Conservation (phyloP, 2,329 filamentous ascomycete genomes). For the Nothopassalora personata region DNA sequence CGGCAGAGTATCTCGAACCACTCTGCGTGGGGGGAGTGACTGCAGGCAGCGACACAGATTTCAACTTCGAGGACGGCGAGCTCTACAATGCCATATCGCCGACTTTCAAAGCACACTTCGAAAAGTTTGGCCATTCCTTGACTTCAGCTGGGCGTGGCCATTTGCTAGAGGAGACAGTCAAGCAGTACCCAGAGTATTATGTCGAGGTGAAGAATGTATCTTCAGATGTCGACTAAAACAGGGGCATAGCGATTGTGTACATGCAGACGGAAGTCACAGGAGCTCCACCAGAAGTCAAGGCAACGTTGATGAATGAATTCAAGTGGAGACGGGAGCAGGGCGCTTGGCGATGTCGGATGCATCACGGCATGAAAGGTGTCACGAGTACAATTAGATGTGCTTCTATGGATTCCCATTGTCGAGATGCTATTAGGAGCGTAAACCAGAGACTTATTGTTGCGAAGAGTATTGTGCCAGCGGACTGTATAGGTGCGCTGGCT, state of each 20-base stretch:
- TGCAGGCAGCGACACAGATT: conserved; percentile 10
- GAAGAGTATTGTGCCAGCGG: no score
- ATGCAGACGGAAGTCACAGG: conserved; percentile 5
- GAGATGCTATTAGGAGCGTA: background rate
- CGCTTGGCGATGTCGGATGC: conserved; percentile 7
- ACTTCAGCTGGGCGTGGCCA: conserved; percentile 7
- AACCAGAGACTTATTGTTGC: background rate
- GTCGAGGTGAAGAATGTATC: conserved; percentile 9
- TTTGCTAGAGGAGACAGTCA: conserved; percentile 1
- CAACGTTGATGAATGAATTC: conserved; percentile 12
- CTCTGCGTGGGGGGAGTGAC: conserved; percentile 5
- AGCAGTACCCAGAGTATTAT: conserved; percentile 4
- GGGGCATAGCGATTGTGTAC: conserved; percentile 6
- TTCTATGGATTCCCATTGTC: background rate
- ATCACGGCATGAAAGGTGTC: conserved; percentile 13
- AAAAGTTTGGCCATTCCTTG: conserved; percentile 10
- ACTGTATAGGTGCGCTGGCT: no score
- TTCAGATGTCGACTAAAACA: conserved; percentile 9
- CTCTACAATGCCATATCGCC: conserved; percentile 10
- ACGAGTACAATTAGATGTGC: background rate
- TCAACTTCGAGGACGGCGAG: conserved; percentile 5
- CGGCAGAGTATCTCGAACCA: conserved; percentile 7
- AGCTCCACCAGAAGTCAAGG: conserved; percentile 1
- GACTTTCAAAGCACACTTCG: conserved; percentile 10
- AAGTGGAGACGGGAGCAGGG: conserved; percentile 7